Evolutionary conservation across 495 filamentous ascomycete species (phyloP), one percentile per base, ranked within the genome.

Genomic region (Lophium mytilinum): DNA sequence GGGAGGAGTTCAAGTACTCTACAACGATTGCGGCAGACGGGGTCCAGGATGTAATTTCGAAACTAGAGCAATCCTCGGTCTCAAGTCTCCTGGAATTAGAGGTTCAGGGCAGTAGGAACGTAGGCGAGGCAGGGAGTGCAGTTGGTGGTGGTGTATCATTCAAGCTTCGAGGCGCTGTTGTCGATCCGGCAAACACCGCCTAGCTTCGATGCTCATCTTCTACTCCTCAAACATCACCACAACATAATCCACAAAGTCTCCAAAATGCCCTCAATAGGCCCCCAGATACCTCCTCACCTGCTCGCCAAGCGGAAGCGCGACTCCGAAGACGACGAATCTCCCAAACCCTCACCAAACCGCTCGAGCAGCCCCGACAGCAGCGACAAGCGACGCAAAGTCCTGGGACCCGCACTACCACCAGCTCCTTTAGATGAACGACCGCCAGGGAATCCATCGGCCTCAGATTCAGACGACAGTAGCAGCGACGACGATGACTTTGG

Each of bases 401-500:
- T 77, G 30, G 68, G 57, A 12, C 61, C 61, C 18, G 49, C 61
- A 46, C 30, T 57, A 41, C 81, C 82, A 7, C 82, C 81, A 53
- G 77, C 78, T 14, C 68, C 71, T 19, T 69, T 82, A 24, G 67
- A 75, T 18, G 76, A 82, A 71, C 60, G 56, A n/a, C 79, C 78
- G 9, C 50, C 47, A 42, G 34, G 66, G 18, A 58, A 54, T 0
- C 47, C 64, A 37, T 39, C 58, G 54, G 64, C 68, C 33, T 69
- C 72, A 48, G 69, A 72, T 30, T 75, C 78, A 17, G 75, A 76
- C 9, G 41, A 45, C 8, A n/a, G 12, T n/a, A 48, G 45, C 37
- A 72, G 66, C 59, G 72, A 66, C 33, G 73, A 75, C 37, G 82
- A 84, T 60, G 84, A 85, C 59, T 91, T 88, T 66, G 93, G 92